Evolutionary conservation across 768 basidiomycete genomes (phyloP), one percentile per base, ranked within the genome.

Genomic region (Paxillus ammoniavirescens): DNA sequence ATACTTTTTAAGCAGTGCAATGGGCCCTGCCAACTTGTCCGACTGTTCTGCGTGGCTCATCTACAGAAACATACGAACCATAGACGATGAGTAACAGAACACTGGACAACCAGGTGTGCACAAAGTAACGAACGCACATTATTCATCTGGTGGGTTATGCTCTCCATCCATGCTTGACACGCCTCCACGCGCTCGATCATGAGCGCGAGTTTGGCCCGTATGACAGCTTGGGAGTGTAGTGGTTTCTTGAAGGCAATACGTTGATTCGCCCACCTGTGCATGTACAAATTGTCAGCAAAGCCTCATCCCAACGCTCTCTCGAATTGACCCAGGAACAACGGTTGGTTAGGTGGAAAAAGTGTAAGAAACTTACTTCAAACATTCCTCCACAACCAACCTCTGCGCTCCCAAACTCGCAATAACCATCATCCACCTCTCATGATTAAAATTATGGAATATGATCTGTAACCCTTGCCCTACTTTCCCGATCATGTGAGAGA

Each of bases 181-280:
- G 79, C 81, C 72, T 98, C 94, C 40, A 94, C 81, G 40, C 92
- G 86, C 52, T 90, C 85, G 45, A 98, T 94, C 91, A 98, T 97
- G 44, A 73, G 70, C 17, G 89, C 91, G 42, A 98, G 79, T 73
- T 94, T 96, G 31, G 87, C 75, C 14, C 95, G 82, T 59, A 98
- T 89, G 61, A 97, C 94, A 8, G 95, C 80, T 65, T 94, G 91
- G 28, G 83, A 75, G 50, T 80, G 80, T 50, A 93, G 76, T 17
- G 90, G 89, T 67, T 93, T 95, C 15, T 93, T 93, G 63, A 97
- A 98, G n/a, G 93, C 93, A 48, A 87, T 78, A 41, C 95, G 86
- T 62, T 97, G 92, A 51, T 86, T 83, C 15, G 90, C 78, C 94
- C 94, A 98, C 64, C 89, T 92, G 55, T 47, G 12, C 33, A 3